Evolutionary conservation across 495 filamentous ascomycete species (phyloP).

Genomic region (Neurospora cerealis): DNA sequence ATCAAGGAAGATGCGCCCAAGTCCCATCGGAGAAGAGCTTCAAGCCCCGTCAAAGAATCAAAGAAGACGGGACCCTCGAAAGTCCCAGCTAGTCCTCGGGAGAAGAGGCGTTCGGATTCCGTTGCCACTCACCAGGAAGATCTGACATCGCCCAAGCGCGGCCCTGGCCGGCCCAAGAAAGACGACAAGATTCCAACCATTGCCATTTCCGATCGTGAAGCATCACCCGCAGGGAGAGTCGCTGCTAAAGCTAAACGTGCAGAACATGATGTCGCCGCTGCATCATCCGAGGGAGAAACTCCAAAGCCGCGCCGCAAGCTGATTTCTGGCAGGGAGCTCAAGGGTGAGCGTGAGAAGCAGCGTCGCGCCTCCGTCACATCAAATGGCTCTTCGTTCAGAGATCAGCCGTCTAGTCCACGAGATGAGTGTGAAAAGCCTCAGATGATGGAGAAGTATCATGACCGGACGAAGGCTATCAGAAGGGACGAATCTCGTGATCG

Average conservation of each 20-base stretch:
- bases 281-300: slow-evolving; percentile 42
- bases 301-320: slow-evolving; percentile 50
- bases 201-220: slow-evolving; percentile 43
- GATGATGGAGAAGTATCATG: slow-evolving; percentile 36
- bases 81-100: slow-evolving; percentile 29
- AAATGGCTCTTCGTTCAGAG: slow-evolving; percentile 32
- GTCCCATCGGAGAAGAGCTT: slow-evolving; percentile 35
- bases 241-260: slow-evolving; percentile 32
- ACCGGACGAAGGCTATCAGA: slow-evolving; percentile 40
- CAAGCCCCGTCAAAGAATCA: slow-evolving; percentile 38
- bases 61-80: slow-evolving; percentile 27
- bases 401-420: slow-evolving; percentile 27
- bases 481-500: slow-evolving; percentile 48
- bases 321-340: slow-evolving; percentile 48
- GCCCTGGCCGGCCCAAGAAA: slow-evolving; percentile 38
- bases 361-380: slow-evolving; percentile 39
- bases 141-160: slow-evolving; percentile 35
- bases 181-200: slow-evolving; percentile 35
- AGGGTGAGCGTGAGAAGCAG: slow-evolving; percentile 45
- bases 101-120: slow-evolving; percentile 31
- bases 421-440: slow-evolving; percentile 33
- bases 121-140: slow-evolving; percentile 29
- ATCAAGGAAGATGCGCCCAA: slow-evolving; percentile 28
- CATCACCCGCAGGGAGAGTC: slow-evolving; percentile 33
- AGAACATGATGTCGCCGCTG: slow-evolving; percentile 36